These are phyloP conservation scores for Knoxdaviesia proteae DNA, from an alignment of 2,329 filamentous ascomycete species.

Conservation along the genomic window DNA sequence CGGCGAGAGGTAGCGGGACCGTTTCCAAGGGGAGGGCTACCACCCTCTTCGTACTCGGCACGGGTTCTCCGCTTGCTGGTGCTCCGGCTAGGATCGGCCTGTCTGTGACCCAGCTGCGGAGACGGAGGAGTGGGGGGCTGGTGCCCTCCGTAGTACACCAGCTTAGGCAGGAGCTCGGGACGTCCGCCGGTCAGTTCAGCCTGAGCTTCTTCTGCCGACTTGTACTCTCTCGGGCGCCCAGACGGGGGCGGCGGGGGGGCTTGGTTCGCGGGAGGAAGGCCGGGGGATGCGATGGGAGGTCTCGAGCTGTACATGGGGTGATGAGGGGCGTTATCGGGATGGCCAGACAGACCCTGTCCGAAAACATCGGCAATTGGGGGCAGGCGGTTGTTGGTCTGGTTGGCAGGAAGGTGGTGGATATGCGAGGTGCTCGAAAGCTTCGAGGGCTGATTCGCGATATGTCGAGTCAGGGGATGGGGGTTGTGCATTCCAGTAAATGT, in stretches of 20 bases:
- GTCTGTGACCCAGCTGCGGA: slow-evolving; percentile 34
- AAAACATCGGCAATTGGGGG: slow-evolving; percentile 93
- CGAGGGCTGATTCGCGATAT: slow-evolving; percentile 62
- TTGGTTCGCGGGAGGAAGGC: slow-evolving; percentile 36
- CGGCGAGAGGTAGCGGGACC: slow-evolving; percentile 40
- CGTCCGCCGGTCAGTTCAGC: slow-evolving; percentile 78
- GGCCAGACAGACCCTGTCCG: slow-evolving; percentile 49
- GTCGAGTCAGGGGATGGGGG: slow-evolving; percentile 53
- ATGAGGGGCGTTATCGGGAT: slow-evolving; percentile 28
- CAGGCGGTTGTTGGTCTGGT: slow-evolving; percentile 75
- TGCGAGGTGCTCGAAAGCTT: slow-evolving; percentile 69
- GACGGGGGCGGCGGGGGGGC: slow-evolving; percentile 30
- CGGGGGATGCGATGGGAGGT: slow-evolving; percentile 53
- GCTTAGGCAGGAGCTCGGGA: slow-evolving; percentile 74
- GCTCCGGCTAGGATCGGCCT: slow-evolving; percentile 31
- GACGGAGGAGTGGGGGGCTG: slow-evolving; percentile 86
- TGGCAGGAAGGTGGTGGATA: slow-evolving; percentile 74
- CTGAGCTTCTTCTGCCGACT: slow-evolving; percentile 88
- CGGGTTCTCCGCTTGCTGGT: slow-evolving; percentile 54
- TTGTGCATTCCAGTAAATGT: slow-evolving; percentile 85
- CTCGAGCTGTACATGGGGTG: slow-evolving; percentile 26
- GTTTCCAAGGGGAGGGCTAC: slow-evolving; percentile 63
- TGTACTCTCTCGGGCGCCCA: slow-evolving; percentile 62
- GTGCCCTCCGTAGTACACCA: slow-evolving; percentile 87
- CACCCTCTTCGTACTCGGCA: slow-evolving; percentile 86